Evolutionary conservation across 495 filamentous ascomycete genomes (phyloP), one percentile per base, ranked within the genome.

Genomic region (Viridothelium virens): DNA sequence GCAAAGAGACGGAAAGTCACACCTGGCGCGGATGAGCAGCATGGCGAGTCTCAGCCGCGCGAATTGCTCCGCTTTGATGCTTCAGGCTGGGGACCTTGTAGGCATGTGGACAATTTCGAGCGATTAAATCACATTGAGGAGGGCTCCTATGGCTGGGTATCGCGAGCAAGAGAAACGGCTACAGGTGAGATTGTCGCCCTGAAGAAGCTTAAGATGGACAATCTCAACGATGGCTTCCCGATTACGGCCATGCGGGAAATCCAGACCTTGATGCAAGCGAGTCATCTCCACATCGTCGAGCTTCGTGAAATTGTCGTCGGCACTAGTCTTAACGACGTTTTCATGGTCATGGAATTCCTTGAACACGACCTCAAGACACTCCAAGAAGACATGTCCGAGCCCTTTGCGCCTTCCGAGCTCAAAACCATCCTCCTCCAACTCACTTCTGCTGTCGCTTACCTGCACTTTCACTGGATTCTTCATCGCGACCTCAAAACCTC

Each of bases 361-460:
- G 93, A 97, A 81, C 94, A 98, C 81, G 94, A 98, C 76, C 88
- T 98, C 67, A 96, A 96, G 79, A 89, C 90, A 66, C 83, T 98
- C 66, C 88, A 93, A 67, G 90, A 95, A 70, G 90, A 92, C 72
- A 96, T 97, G 91, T 83, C 87, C 61, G 91, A 97, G 71, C 92
- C 93, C 0, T 98, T 98, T 77, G 83, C 95, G 61, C 87, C 89
- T 14, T 96, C 92, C 39, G 94, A 98, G 74, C 87, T 89, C 72
- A 98, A 98, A 77, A 93, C 91, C 0, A 83, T 98, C 2, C 82
- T 97, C 9, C 79, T 85, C 0, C 94, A 98, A 73, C 86, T 98
- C 48, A 78, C 85, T 14, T 87, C 88, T 46, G 94, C 92, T 47
- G 85, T 93, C 37, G 84, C 86, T 67, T 95, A 91, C 77, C 86